Base-by-base conservation (phyloP, 139 green algal genomes). In the Diplosphaera chodatii region DNA sequence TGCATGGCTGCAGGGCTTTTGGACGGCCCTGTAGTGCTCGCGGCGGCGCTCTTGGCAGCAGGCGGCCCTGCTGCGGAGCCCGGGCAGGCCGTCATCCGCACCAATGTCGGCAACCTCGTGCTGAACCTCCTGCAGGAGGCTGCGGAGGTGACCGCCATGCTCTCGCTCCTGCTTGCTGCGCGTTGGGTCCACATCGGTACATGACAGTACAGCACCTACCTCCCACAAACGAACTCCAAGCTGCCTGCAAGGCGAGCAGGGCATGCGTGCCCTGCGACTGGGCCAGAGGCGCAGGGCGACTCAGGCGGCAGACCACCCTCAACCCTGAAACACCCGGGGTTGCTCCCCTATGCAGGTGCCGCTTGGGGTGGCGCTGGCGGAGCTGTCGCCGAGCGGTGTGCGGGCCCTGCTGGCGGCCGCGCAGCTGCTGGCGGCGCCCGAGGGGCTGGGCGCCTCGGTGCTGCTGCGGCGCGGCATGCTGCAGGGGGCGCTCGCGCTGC, bases 381-480 rank as follows among this genome's bases (percentile, higher is more conserved):
- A 93, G 70, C 70, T 94, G 71, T 90, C 82, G 0, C 89, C 88
- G 1, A 64, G 63, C 10, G 88, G 88, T 1, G 18, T 89, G 55
- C 32, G 81, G 37, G 33, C 76, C 18, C 69, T 90, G 56, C 70
- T 74, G 29, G 1, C 32, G 32, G 55, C 56, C 23, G 55, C 84
- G 63, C 70, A 78, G 56, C 56, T 64, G 13, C 63, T 83, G 34
- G 66, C 77, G 25, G 55, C 71, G 28, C 68, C 71, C 15, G 83
- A 91, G 2, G 74, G 72, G 0, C 56, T 73, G 29, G 70, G 67
- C 15, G n/a, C 77, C 2, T 33, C 75, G 32, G 23, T 81, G 29
- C 63, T 89, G 72, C 40, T 79, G 72, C 69, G 73, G 23, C 71
- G 71, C 8, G 73, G 64, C 25, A n/a, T 78, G 32, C 77, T 90